Percentiles rank a stretch among this genome's conserved stretches.
Evolutionary conservation across 2,329 filamentous ascomycete species (phyloP).

Genomic region (Fusarium verrucosum): DNA sequence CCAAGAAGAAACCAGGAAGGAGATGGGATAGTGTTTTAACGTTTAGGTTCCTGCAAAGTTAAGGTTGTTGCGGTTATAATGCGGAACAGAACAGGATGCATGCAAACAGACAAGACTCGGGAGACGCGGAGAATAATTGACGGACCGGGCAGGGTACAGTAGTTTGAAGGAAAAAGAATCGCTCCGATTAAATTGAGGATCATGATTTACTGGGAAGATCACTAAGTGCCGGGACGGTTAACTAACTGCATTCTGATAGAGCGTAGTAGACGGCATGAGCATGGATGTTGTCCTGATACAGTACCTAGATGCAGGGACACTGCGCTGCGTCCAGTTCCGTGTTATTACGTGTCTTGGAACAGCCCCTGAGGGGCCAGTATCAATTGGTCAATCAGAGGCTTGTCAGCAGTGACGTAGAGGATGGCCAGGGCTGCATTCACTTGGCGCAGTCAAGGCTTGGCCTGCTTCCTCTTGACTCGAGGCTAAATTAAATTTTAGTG

Average conservation of each 20-base stretch:
- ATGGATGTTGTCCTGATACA: too few relatives aligned
- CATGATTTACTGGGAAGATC: constrained; percentile 8
- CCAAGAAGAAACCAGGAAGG: too few relatives aligned
- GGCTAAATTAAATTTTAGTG: background rate
- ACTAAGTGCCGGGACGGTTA: background rate
- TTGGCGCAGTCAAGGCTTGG: too few relatives aligned
- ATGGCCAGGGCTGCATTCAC: background rate
- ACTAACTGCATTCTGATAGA: too few relatives aligned
- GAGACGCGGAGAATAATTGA: constrained; percentile 24
- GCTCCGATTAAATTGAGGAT: too few relatives aligned
- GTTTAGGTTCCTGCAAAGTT: background rate
- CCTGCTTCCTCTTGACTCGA: too few relatives aligned
- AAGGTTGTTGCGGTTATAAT: too few relatives aligned
- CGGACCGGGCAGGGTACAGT: background rate
- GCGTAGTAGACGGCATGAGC: too few relatives aligned
- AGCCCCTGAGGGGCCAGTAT: constrained; percentile 4
- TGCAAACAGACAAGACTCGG: background rate
- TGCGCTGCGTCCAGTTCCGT: too few relatives aligned
- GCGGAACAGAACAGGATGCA: background rate
- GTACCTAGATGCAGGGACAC: too few relatives aligned
- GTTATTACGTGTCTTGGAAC: constrained; percentile 10
- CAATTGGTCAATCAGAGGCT: background rate
- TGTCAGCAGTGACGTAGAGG: constrained; percentile 17
- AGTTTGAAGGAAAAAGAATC: background rate
- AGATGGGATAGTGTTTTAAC: too few relatives aligned